These are phyloP conservation scores for Salix caprea DNA, from an alignment of 345 rosid species.

Conservation along the genomic window DNA sequence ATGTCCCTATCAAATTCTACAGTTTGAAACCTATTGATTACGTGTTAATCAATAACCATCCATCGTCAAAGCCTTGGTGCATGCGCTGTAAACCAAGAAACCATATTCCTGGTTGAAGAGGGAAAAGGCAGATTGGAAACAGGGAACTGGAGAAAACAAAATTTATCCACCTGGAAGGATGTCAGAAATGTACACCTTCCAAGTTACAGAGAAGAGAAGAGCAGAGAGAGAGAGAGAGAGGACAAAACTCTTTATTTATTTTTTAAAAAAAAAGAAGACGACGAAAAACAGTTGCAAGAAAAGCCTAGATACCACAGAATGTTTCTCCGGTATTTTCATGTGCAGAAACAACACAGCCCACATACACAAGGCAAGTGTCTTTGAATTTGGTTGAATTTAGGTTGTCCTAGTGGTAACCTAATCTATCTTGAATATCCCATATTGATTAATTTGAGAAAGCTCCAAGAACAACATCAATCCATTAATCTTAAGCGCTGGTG, in stretches of 20 bases:
- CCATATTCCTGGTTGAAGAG: not conserved
- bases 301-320: conserved; percentile 7
- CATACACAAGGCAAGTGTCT: not conserved
- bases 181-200: conserved; percentile 40
- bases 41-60: too few relatives aligned
- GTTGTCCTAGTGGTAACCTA: not conserved
- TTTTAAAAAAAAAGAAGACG: conserved; percentile 21
- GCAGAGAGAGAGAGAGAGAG: not conserved
- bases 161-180: conserved; percentile 2
- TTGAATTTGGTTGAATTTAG: too few relatives aligned
- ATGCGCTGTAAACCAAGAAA: too few relatives aligned
- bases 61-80: too few relatives aligned
- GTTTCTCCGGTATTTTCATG: not conserved
- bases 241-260: not conserved
- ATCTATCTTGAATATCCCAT: not conserved
- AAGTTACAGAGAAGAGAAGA: not conserved
- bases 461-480: not conserved
- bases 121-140: not conserved
- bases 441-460: not conserved
- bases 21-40: too few relatives aligned
- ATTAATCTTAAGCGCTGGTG: not conserved
- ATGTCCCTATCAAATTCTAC: too few relatives aligned
- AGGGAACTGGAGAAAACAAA: not conserved
- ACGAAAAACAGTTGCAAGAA: conserved; percentile 28
- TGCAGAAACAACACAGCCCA: not conserved